Evolutionary conservation across 2,329 filamentous ascomycete genomes (phyloP), one percentile per base, ranked within the genome.

Genomic region (Gnomoniopsis smithogilvyi): DNA sequence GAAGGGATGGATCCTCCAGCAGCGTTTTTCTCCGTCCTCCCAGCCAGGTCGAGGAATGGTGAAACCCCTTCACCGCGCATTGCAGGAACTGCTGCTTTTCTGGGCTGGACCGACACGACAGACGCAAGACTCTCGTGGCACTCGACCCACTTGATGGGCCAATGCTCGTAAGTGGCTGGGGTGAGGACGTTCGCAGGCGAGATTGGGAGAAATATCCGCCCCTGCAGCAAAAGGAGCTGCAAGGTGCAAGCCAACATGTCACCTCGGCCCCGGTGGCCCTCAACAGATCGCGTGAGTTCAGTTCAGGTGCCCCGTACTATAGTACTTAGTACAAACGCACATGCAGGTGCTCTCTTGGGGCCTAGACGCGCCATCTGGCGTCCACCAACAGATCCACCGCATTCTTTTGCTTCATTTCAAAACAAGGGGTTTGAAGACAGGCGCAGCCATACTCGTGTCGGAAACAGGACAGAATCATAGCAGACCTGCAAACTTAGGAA

Each of bases 201-300:
- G 12, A 17, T 26, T 48, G 21, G 30, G 30, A 19, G 7, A 46
- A n/a, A 6, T 50, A 24, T 19, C 50, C 30, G 52, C 43, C 54
- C 54, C 54, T 56, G 54, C 54, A 56, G 47, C 26, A 30, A 30
- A 36, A 56, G 36, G 22, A 51, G 41, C 34, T 51, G 54, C 36
- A 56, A 26, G n/a, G n/a, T n/a, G 33, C 15, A 21, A 34, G 22
- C 45, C 21, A 30, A 26, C 30, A 41, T 15, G 26, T 33, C 34
- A 47, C 19, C 33, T 36, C 33, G 47, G 24, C 21, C 36, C 48
- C n/a, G n/a, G n/a, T n/a, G 15, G 10, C 21, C 14, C 34, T 52
- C 30, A 41, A 14, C 21, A 12, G 14, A 21, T 36, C 26, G 21
- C 33, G 22, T 46, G 38, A 33, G 51, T 24, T 38, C 11, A 33